These are phyloP conservation scores for Lachancea waltii DNA, from an alignment of 805 yeast species.

Conservation along the genomic window DNA sequence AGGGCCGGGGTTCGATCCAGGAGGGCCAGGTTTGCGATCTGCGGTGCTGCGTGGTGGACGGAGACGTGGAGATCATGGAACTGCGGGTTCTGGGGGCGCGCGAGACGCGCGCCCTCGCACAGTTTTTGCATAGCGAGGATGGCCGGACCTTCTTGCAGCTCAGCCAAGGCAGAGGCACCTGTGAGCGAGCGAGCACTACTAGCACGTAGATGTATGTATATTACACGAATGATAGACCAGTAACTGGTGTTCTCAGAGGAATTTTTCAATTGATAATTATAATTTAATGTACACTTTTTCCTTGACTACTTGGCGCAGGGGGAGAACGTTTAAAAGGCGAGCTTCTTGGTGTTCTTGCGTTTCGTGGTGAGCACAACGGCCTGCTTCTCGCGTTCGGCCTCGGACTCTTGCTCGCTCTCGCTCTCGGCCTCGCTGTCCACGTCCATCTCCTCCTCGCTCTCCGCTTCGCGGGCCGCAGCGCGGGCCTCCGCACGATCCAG, in stretches of 20 bases:
- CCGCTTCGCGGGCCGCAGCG: slow-evolving; percentile 52
- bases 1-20: too few relatives aligned
- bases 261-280: neutral
- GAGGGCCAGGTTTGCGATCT: slow-evolving; percentile 10
- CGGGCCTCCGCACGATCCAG: slow-evolving; percentile 68
- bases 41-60: slow-evolving; percentile 7
- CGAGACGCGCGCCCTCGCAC: slow-evolving; percentile 4
- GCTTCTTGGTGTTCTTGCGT: slow-evolving; percentile 40
- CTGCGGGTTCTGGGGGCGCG: slow-evolving; percentile 3
- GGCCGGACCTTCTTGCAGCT: neutral
- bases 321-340: slow-evolving; percentile 25
- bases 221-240: too few relatives aligned
- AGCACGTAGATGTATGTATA: too few relatives aligned
- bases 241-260: too few relatives aligned
- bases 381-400: slow-evolving; percentile 43
- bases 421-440: slow-evolving; percentile 42
- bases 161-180: too few relatives aligned
- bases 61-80: slow-evolving; percentile 9
- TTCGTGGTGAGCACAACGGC: slow-evolving; percentile 56
- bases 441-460: slow-evolving; percentile 41
- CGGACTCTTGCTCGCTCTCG: slow-evolving; percentile 45
- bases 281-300: neutral
- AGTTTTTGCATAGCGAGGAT: slow-evolving; percentile 5
- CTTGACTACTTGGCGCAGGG: neutral
- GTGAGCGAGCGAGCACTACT: too few relatives aligned